phyloP scores from a whole-genome alignment of 768 basidiomycete species.

The Calocera cornea region DNA sequence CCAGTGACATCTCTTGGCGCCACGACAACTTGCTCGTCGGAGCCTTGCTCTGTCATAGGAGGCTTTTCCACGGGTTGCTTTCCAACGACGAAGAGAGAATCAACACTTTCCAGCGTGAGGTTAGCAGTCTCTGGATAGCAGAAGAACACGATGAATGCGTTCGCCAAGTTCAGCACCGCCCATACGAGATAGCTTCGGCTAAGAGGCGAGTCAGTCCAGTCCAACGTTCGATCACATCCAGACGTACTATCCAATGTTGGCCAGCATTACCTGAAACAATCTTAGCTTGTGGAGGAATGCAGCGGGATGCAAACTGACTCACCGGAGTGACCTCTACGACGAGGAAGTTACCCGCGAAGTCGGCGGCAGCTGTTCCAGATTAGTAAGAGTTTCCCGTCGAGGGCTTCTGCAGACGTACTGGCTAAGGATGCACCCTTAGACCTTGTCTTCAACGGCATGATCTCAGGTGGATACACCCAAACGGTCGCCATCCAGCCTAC shows the following conservation, averaged over 20 bases:
- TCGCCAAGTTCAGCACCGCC: neutral
- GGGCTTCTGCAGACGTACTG: no score
- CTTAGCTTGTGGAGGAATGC: neutral
- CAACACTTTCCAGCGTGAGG: neutral
- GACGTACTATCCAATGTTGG: neutral
- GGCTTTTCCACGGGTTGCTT: neutral
- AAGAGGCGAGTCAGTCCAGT: neutral
- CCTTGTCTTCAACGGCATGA: neutral
- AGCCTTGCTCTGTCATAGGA: neutral
- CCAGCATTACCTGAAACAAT: neutral
- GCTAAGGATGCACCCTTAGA: neutral
- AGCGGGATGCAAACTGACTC: neutral
- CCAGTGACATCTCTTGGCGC: neutral
- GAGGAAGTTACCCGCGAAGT: neutral
- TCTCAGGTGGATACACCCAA: neutral
- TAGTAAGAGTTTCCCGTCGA: neutral
- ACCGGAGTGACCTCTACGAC: neutral
- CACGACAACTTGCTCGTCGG: neutral
- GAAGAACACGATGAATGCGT: constrained; percentile 1
- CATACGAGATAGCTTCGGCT: neutral
- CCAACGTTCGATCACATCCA: neutral
- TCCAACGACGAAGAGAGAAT: neutral
- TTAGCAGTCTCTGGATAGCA: neutral
- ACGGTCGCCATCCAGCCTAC: neutral
- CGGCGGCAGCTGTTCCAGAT: neutral